A percentile compares a stretch with the other conserved stretches of the same genome.
phyloP scores from a whole-genome alignment of 2,329 filamentous ascomycete species.

The Colletotrichum lentis region DNA sequence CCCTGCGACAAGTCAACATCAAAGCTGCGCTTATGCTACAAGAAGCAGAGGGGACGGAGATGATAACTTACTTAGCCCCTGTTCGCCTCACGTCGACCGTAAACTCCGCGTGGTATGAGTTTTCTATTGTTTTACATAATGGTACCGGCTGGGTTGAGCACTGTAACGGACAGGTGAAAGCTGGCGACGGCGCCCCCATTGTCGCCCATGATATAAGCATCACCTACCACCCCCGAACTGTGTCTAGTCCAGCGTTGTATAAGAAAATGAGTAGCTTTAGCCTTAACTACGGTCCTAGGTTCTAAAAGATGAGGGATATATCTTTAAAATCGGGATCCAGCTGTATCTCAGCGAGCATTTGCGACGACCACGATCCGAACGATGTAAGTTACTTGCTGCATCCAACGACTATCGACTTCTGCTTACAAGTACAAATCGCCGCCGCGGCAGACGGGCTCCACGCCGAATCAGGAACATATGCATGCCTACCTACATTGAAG shows the following conservation, averaged over 20 bases:
- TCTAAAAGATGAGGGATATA: not conserved
- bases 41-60: slow-evolving; percentile 57
- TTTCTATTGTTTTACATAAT: slow-evolving; percentile 61
- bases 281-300: slow-evolving; percentile 1
- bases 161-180: not conserved
- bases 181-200: not conserved
- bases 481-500: slow-evolving; percentile 3
- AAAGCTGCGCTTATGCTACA: slow-evolving; percentile 56
- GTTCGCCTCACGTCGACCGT: slow-evolving; percentile 51
- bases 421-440: not conserved
- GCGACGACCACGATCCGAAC: not conserved
- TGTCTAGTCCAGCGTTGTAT: not conserved
- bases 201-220: not conserved
- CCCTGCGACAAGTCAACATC: slow-evolving; percentile 58
- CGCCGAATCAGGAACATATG: not conserved
- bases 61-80: slow-evolving; percentile 54
- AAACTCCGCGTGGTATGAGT: slow-evolving; percentile 60
- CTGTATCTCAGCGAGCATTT: slow-evolving; percentile 2
- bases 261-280: not conserved
- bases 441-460: not conserved
- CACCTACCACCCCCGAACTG: not conserved
- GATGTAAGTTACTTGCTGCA: not conserved
- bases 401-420: not conserved
- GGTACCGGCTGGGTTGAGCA: slow-evolving; percentile 39
- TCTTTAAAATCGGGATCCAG: not conserved